Evolutionary conservation across 2,329 filamentous ascomycete genomes (phyloP), one percentile per base, ranked within the genome.

Genomic region (Didymella pinodella): DNA sequence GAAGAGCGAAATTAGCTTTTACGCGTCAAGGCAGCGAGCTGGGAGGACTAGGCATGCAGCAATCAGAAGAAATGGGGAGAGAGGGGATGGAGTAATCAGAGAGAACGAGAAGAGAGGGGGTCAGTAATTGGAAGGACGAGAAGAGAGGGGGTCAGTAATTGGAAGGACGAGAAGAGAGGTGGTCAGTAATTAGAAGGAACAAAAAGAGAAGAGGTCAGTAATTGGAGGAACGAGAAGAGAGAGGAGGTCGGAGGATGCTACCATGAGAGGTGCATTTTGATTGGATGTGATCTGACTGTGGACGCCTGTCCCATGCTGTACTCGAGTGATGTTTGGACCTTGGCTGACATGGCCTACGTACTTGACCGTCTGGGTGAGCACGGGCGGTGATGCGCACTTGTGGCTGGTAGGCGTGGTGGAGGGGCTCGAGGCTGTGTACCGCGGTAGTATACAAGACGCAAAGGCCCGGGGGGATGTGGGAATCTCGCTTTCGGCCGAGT

Each of bases 321-420:
- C 3, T 28, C 6, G 41, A 34, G 40, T 20, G 29, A 10, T 26
- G 20, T 47, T 20, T 47, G n/a, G 2, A 8, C 25, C 10, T 14
- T 10, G 47, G 47, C 53, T 56, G 31, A 7, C 20, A 7, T 34
- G 32, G 52, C 46, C 41, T 45, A 28, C 44, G 16, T 34, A 36
- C 26, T 31, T n/a, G 14, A 34, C 44, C n/a, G 38, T 20, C 34
- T 54, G 4, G 10, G 3, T 18, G 38, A 25, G 38, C 38, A 16
- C 11, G 20, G 3, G 20, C 12, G 38, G 18, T 25, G 25, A 14
- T 32, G 6, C 22, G 20, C 43, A 18, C 25, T 14, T n/a, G 43
- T 20, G 51, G 29, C 34, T 32, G 1, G 25, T 22, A 31, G 41
- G 12, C 29, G 22, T 38, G 1, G n/a, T 16, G 3, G 20, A 12